Evolutionary conservation across 2,329 filamentous ascomycete genomes (phyloP), one percentile per base, ranked within the genome.

Genomic region (Cercospora janseana): DNA sequence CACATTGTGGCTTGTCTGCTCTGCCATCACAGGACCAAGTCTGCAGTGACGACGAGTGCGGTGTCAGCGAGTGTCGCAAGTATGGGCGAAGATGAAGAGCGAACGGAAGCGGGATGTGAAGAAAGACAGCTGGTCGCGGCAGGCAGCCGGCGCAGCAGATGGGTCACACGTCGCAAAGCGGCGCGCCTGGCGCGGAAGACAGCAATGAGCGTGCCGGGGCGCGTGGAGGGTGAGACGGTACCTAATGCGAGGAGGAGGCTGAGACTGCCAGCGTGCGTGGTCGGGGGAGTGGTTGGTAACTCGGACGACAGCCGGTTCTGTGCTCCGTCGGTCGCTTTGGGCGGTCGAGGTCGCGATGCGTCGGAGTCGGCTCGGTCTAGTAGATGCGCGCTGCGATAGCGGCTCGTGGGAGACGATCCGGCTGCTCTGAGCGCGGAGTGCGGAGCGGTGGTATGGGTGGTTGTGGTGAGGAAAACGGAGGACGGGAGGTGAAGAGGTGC

Each of bases 1-100:
- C 81, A 83, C 81, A 85, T 85, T 78, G 73, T 82, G 80, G 78
- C 74, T 76, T 69, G 73, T 79, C 79, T 81, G 78, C 80, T 83
- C 81, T 83, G 81, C 81, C 81, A 85, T 85, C 83, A 84, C 81
- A 84, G 80, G 62, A 42, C 50, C 51, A 45, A 45, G 49, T 52
- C 64, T 66, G 55, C 52, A 12, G 42, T 24, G 32, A 46, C 46
- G 38, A 23, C 42, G 51, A 32, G 40, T 31, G n/a, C 27, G n/a
- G 44, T 28, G 56, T 60, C 49, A 60, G 58, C 45, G 49, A 28
- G 41, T 46, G 55, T 37, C 34, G 44, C 10, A 35, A 9, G 20
- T 34, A 28, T 44, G 37, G 38, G 18, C 26, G 21, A 15, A 32
- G 28, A 28, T 8, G n/a, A n/a, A n/a, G n/a, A n/a, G n/a, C n/a